Evolutionary conservation across 306 rosid species (phyloP).

Genomic region (Potentilla sterilis): DNA sequence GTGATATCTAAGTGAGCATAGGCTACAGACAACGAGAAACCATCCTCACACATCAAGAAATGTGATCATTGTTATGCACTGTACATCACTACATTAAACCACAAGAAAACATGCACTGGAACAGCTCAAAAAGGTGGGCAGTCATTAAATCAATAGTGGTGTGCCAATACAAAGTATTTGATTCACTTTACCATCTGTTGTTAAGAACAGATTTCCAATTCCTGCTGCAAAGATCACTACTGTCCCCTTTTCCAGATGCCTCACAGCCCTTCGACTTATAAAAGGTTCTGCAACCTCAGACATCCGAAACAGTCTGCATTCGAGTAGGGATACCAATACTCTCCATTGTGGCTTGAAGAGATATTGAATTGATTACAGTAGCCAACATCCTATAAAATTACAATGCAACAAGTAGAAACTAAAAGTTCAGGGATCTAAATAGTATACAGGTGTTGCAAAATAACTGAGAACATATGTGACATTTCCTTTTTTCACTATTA

Average conservation of each 20-base stretch:
- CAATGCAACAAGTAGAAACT: constrained; percentile 8
- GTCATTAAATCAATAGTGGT: too few relatives aligned
- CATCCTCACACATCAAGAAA: neutral
- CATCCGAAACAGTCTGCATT: constrained; percentile 98
- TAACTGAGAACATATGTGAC: neutral
- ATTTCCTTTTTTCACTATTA: neutral
- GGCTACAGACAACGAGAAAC: neutral
- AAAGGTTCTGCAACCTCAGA: constrained; percentile 98
- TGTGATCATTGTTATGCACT: neutral
- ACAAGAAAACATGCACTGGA: too few relatives aligned
- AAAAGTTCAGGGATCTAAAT: constrained; percentile 5
- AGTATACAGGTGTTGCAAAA: neutral
- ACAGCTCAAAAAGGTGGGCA: too few relatives aligned
- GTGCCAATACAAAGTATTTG: neutral
- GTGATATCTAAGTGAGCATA: neutral
- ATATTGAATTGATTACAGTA: constrained; percentile 94
- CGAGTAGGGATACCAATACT: constrained; percentile 96
- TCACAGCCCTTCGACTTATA: constrained; percentile 90
- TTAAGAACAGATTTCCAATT: constrained; percentile 95
- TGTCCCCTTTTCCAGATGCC: constrained; percentile 95
- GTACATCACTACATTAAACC: too few relatives aligned
- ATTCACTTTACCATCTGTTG: constrained; percentile 97
- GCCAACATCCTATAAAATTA: constrained; percentile 80
- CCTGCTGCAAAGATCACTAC: constrained; percentile 99
- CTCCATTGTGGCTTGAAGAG: constrained; percentile 99